phyloP scores from a whole-genome alignment of 2,329 filamentous ascomycete genomes.

The Exophiala bonariae region DNA sequence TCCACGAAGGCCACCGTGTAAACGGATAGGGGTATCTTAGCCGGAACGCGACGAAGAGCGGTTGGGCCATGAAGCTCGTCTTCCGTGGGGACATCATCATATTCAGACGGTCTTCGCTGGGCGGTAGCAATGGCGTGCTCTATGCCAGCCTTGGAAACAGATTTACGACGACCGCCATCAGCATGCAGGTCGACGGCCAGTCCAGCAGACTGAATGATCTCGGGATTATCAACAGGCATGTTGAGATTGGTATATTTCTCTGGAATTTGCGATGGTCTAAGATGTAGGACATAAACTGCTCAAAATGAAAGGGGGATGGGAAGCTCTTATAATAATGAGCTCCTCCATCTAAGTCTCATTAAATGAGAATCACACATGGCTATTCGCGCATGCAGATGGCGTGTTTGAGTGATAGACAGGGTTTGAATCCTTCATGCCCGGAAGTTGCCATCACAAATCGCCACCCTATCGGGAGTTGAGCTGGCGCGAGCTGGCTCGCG shows the following conservation, averaged over 20 bases:
- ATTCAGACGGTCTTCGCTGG: neutral
- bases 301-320: no score
- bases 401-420: no score
- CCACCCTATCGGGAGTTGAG: no score
- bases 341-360: no score
- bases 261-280: neutral
- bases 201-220: slow-evolving; percentile 1
- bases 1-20: slow-evolving; percentile 66
- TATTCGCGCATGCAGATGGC: no score
- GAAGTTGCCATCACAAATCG: no score
- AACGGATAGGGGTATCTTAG: slow-evolving; percentile 60
- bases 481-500: no score
- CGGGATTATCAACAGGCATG: slow-evolving; percentile 1
- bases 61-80: slow-evolving; percentile 17
- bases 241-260: neutral
- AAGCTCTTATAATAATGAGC: no score
- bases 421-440: no score
- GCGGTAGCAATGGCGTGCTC: neutral
- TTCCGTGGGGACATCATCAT: slow-evolving; percentile 17
- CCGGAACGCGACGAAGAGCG: slow-evolving; percentile 17
- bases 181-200: neutral
- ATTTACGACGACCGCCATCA: neutral
- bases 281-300: no score
- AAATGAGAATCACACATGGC: no score
- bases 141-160: neutral